Percentiles rank a stretch among this genome's conserved stretches.
These are phyloP conservation scores for Termitomyces sp. DNA, from an alignment of 768 basidiomycete species.

Conservation along the genomic window DNA sequence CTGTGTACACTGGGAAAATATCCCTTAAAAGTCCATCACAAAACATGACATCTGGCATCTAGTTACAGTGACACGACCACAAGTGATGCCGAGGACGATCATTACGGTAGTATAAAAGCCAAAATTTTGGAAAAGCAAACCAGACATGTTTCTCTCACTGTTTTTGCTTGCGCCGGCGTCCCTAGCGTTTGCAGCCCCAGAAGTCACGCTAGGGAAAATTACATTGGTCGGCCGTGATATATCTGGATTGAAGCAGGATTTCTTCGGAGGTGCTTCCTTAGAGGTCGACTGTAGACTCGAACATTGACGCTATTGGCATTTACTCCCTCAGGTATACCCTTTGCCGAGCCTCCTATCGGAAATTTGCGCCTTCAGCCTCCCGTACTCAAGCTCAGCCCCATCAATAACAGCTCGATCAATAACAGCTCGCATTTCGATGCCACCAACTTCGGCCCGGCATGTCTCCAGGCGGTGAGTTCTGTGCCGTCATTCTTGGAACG, in stretches of 20 bases:
- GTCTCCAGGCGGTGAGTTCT: slow-evolving; percentile 39
- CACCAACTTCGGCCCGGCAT: slow-evolving; percentile 31
- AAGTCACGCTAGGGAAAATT: slow-evolving; percentile 33
- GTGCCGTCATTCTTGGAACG: neutral
- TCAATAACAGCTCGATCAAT: slow-evolving; percentile 26
- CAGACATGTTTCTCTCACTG: neutral
- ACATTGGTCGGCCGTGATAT: slow-evolving; percentile 32
- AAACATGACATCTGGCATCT: neutral
- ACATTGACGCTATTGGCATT: neutral
- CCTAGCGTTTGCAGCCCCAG: slow-evolving; percentile 21
- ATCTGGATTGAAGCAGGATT: slow-evolving; percentile 32
- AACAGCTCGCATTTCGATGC: slow-evolving; percentile 36
- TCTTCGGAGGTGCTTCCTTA: slow-evolving; percentile 37
- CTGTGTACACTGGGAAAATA: neutral
- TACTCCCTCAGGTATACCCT: slow-evolving; percentile 43
- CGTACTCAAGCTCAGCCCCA: slow-evolving; percentile 29
- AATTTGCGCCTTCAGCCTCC: slow-evolving; percentile 30
- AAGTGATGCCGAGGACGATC: neutral
- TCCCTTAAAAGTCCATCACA: neutral
- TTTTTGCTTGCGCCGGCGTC: slow-evolving; percentile 3
- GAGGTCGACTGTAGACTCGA: neutral
- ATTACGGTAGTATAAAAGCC: neutral
- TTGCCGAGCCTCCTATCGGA: slow-evolving; percentile 48
- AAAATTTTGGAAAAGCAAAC: neutral
- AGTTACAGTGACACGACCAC: neutral